Evolutionary conservation across 768 basidiomycete genomes (phyloP).

Genomic region (Leucosporidium scottii): DNA sequence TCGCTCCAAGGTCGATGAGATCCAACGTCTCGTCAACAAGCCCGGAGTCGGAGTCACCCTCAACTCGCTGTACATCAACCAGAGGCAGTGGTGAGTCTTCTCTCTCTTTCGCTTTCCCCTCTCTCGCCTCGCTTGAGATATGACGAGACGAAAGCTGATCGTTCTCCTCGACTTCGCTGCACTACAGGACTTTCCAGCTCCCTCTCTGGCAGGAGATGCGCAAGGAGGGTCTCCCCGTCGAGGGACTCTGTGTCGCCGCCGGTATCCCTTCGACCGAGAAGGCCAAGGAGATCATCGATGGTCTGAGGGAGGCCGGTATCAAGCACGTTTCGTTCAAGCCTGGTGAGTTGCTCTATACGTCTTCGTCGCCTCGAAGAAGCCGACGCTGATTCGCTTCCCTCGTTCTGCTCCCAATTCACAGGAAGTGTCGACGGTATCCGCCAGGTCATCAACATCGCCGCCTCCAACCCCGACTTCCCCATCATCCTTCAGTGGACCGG

Average conservation of each 20-base stretch:
- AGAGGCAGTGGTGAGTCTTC: conserved; percentile 58
- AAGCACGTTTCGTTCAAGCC: conserved; percentile 98
- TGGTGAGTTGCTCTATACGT: conserved; percentile 45
- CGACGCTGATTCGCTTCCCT: not conserved
- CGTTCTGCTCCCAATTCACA: not conserved
- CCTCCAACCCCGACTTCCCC: conserved; percentile 88
- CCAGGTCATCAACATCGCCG: conserved; percentile 92
- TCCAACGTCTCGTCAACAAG: conserved; percentile 66
- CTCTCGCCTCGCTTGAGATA: conserved; percentile 1
- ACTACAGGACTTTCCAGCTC: conserved; percentile 72
- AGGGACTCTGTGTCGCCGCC: conserved; percentile 98
- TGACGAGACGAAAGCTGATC: conserved; percentile 15
- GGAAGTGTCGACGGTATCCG: conserved; percentile 88
- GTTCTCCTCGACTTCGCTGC: not conserved
- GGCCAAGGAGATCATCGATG: conserved; percentile 88
- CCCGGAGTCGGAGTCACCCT: conserved; percentile 86
- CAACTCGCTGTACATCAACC: conserved; percentile 96
- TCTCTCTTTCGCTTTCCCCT: not conserved
- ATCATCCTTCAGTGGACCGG: conserved; percentile 99
- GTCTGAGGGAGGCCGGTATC: conserved; percentile 72
- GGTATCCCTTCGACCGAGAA: conserved; percentile 96
- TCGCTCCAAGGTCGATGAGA: conserved; percentile 84
- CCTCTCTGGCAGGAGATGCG: conserved; percentile 98
- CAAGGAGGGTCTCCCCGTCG: conserved; percentile 85
- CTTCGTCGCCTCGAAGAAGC: not conserved